Evolutionary conservation across 257 asterid species (phyloP), one percentile per base, ranked within the genome.

Genomic region (Schizonepeta tenuifolia): DNA sequence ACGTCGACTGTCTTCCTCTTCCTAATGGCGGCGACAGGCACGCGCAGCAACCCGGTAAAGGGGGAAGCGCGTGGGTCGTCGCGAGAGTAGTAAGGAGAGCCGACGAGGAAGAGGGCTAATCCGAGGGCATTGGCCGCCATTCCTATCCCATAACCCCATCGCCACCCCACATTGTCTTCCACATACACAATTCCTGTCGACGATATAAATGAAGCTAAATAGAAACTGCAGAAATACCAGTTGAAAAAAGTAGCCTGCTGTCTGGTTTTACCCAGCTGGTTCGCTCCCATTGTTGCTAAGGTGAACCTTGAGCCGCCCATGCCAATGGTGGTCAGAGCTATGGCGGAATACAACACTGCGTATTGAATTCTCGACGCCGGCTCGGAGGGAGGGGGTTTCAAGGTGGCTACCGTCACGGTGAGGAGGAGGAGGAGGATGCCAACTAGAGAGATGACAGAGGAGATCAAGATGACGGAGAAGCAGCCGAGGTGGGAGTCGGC

Each of bases 401-500:
- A 13, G 17, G 36, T 6, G n/a, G 22, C 17, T 5, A 22, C 36
- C 7, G 36, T 13, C 7, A 24, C 61, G 9, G 61, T 55, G 3
- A 55, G 61, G 9, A 22, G 61, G 61, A 55, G 17, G 17, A 55
- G 61, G n/a, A 55, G 0, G 36, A 22, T 13, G 3, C 61, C 61
- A 8, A 67, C 79, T 3, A 84, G 33, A 61, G 87, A 73, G 79
- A 86, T 46, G 65, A 78, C 26, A 63, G 87, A 76, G n/a, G 89
- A 86, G 51, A 78, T 75, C 85, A 83, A 86, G 75, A 84, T 76
- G 82, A 79, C 81, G 6, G 87, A 15, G 75, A 46, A 84, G 20
- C 84, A 86, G 2, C 87, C 86, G 1, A 86, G 80, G 57, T 69
- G 80, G 0, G 91, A 86, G 58, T 86, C 92, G 0, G 92, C 87